Conservation (phyloP, 306 rosid genomes). For the Datisca glomerata region DNA sequence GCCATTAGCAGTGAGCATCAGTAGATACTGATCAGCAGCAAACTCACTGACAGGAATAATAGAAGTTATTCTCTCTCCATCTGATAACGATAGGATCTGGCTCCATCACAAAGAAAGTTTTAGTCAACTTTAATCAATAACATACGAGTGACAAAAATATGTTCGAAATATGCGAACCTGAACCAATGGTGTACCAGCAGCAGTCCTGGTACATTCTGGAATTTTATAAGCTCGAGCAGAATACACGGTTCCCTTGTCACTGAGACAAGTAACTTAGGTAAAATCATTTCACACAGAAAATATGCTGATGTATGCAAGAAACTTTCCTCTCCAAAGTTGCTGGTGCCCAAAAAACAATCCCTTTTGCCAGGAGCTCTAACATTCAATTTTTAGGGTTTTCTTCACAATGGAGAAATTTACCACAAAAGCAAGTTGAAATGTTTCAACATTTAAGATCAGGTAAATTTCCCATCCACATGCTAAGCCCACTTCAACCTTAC, state of each 20-base stretch:
- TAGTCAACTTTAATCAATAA: background rate
- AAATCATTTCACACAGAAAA: too few relatives aligned
- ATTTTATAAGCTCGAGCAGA: conserved; percentile 92
- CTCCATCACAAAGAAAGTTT: conserved; percentile 12
- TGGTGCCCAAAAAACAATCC: too few relatives aligned
- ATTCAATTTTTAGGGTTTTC: too few relatives aligned
- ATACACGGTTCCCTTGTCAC: conserved; percentile 93
- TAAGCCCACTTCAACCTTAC: too few relatives aligned
- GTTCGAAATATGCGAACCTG: conserved; percentile 36
- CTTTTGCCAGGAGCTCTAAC: too few relatives aligned
- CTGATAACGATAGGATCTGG: conserved; percentile 86
- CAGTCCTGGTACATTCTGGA: conserved; percentile 83
- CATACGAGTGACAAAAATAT: conserved; percentile 4
- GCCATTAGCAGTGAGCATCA: conserved; percentile 93
- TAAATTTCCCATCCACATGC: too few relatives aligned
- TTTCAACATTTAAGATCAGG: too few relatives aligned
- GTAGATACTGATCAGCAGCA: conserved; percentile 62
- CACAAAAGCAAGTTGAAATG: too few relatives aligned
- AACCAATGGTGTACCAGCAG: conserved; percentile 87
- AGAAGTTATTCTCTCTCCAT: conserved; percentile 92
- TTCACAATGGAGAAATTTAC: too few relatives aligned
- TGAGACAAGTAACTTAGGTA: conserved; percentile 18
- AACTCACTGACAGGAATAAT: conserved; percentile 89
- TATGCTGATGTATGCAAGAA: too few relatives aligned
- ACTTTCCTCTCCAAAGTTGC: too few relatives aligned